Evolutionary conservation across 2,329 filamentous ascomycete genomes (phyloP).

Genomic region (Sarocladium kiliense): DNA sequence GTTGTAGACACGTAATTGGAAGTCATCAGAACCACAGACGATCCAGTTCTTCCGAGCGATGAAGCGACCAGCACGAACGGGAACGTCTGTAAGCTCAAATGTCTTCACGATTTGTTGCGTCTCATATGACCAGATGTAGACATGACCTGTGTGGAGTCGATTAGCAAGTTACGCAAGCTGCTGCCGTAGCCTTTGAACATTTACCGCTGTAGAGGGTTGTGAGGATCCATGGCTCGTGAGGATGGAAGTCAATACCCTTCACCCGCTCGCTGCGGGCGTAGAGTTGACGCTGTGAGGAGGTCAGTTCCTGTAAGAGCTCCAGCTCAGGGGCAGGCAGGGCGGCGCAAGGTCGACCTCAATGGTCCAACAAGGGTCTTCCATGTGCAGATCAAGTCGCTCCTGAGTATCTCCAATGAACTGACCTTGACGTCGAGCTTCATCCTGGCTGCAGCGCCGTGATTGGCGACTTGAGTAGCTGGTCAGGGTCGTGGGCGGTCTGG

Average conservation of each 20-base stretch:
- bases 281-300: constrained; percentile 34
- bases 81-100: constrained; percentile 97
- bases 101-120: constrained; percentile 97
- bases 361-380: too few species aligned
- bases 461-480: constrained; percentile 17
- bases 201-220: constrained; percentile 94
- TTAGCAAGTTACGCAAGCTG: background rate
- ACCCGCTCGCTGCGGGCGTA: constrained; percentile 87
- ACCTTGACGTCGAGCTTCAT: constrained; percentile 41
- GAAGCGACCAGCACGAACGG: constrained; percentile 93
- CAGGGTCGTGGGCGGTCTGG: constrained; percentile 19
- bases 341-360: background rate
- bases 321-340: background rate
- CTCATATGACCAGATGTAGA: constrained; percentile 99
- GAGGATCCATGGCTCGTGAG: constrained; percentile 92
- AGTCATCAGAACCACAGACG: constrained; percentile 91
- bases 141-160: constrained; percentile 64
- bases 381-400: background rate
- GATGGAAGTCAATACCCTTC: constrained; percentile 96
- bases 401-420: constrained; percentile 13
- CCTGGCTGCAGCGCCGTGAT: constrained; percentile 18
- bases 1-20: constrained; percentile 85
- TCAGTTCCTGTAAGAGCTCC: background rate
- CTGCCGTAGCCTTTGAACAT: constrained; percentile 16
- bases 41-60: constrained; percentile 99